phyloP scores from a whole-genome alignment of 2,329 filamentous ascomycete species.

The Ceratocystis colombiana region DNA sequence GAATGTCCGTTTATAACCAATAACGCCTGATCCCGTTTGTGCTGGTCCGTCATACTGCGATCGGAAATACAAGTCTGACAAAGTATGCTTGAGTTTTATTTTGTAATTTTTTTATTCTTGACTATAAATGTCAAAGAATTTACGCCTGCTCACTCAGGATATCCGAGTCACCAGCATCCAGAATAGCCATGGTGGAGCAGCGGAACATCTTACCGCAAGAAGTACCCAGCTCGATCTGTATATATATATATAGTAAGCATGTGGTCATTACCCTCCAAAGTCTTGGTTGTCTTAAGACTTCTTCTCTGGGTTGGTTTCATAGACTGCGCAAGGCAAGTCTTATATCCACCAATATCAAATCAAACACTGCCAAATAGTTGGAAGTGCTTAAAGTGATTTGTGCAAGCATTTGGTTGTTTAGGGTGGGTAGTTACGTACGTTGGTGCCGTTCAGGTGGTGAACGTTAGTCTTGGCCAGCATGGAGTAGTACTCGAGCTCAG shows the following conservation, averaged over 20 bases:
- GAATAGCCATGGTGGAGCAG: conserved; percentile 91
- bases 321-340: conserved; percentile 30
- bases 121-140: conserved; percentile 22
- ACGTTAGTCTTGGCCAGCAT: conserved; percentile 91
- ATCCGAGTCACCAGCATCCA: conserved; percentile 97
- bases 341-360: conserved; percentile 23
- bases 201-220: conserved; percentile 98
- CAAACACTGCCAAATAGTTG: background rate
- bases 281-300: conserved; percentile 55
- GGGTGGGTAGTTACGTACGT: conserved; percentile 61
- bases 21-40: conserved; percentile 21
- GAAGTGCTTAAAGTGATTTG: conserved; percentile 2
- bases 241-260: conserved; percentile 43
- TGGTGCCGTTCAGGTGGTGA: conserved; percentile 97
- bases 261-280: conserved; percentile 71
- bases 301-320: conserved; percentile 66
- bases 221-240: conserved; percentile 93
- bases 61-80: conserved; percentile 14
- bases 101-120: conserved; percentile 17
- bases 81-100: conserved; percentile 19
- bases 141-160: conserved; percentile 66
- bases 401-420: background rate
- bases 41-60: conserved; percentile 12
- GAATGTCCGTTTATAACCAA: conserved; percentile 15
- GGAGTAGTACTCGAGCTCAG: conserved; percentile 89